Evolutionary conservation across 768 basidiomycete species (phyloP), one percentile per base, ranked within the genome.

Genomic region (Suillus brevipes): DNA sequence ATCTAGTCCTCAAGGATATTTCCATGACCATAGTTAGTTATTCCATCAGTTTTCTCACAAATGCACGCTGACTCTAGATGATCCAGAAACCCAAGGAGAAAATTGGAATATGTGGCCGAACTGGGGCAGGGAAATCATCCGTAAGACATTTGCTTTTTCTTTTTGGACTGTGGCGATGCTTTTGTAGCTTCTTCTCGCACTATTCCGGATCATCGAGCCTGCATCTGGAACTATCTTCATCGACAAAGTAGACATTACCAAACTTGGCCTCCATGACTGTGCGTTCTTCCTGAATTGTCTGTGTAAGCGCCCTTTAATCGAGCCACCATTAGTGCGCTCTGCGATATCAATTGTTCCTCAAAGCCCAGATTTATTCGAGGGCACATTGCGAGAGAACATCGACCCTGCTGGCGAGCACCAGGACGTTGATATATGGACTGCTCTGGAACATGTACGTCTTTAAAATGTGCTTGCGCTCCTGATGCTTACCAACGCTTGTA

Each of bases 261-360:
- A 82, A 64, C 84, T 95, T 52, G 93, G 94, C 0, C 78, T 95
- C 25, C 84, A 89, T 74, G 88, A 92, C 65, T 58, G 67, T 68
- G 55, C 4, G 76, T 72, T 18, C 40, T 58, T 45, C 45, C 23
- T 34, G 9, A 2, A 13, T 14, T 25, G 8, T 37, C n/a, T 4
- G 7, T 20, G 12, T 45, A 20, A 9, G 31, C 43, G 20, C 20
- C 28, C 31, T 16, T 38, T 53, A 37, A 23, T 50, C 20, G 43
- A 38, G 12, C 53, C 53, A 37, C 12, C 53, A 62, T 23, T 58
- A 69, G 91, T 94, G 57, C 87, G 92, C 10, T 89, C 89, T 5
- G 83, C 83, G 40, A 87, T 96, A 64, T 90, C 91, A 3, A 96
- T 96, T 72, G 93, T 95, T 18, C 94, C 94, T 2, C 94, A 96